Conservation (phyloP, 495 filamentous ascomycete species). For the Penicillium desertorum region DNA sequence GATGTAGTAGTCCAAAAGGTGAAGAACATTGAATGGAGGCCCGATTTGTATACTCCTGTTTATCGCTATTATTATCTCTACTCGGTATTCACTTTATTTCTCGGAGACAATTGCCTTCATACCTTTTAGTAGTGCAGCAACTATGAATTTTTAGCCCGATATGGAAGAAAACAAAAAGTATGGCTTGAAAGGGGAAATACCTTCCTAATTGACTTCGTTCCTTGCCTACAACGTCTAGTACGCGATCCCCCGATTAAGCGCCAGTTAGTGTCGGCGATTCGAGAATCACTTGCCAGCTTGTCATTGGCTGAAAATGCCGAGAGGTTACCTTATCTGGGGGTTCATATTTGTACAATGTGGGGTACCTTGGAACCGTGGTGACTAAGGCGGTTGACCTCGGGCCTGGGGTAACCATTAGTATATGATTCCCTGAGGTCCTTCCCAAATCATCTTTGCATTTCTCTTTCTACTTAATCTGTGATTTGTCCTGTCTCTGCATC, state of each 20-base stretch:
- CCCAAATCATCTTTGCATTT: conserved; percentile 1
- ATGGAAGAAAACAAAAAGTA: not conserved
- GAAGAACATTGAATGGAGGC: conserved; percentile 7
- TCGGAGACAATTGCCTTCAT: conserved; percentile 2
- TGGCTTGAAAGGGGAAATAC: not conserved
- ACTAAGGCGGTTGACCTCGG: conserved; percentile 31
- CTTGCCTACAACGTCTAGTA: not conserved
- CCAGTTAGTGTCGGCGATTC: conserved; percentile 21
- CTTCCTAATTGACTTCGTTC: not conserved
- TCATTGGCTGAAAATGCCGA: conserved; percentile 27
- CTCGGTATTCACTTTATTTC: conserved; percentile 1
- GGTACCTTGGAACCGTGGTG: conserved; percentile 12
- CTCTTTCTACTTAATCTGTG: conserved; percentile 8
- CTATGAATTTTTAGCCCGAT: not conserved
- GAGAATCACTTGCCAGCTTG: not conserved
- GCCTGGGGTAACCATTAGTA: conserved; percentile 24
- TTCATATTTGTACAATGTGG: conserved; percentile 13
- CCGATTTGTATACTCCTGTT: conserved; percentile 10
- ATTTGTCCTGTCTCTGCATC: not conserved
- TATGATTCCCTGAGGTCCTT: conserved; percentile 6
- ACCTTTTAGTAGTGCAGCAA: not conserved
- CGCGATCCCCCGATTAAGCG: not conserved
- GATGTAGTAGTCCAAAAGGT: conserved; percentile 5
- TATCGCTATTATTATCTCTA: conserved; percentile 7
- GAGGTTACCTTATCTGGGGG: conserved; percentile 22